A percentile compares a stretch with the other conserved stretches of the same genome.
Evolutionary conservation across 805 yeast species (phyloP).

Genomic region (Ogataea nitratoaversa): DNA sequence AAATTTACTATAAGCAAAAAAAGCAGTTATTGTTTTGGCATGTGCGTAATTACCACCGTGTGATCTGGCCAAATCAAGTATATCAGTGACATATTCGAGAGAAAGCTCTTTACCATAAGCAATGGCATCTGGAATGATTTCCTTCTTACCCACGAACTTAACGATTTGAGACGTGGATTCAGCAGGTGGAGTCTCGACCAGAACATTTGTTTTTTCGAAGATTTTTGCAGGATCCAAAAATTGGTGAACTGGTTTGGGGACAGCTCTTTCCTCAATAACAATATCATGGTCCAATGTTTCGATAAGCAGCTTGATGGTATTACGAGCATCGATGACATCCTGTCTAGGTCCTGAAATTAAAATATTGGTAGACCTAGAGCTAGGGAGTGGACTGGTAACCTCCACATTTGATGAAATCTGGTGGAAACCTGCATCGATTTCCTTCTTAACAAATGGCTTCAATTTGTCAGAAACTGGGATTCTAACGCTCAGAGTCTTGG

Average conservation of each 20-base stretch:
- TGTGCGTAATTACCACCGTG: conserved; percentile 78
- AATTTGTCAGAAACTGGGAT: conserved; percentile 40
- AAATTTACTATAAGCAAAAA: conserved; percentile 49
- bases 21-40: conserved; percentile 70
- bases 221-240: conserved; percentile 57
- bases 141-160: conserved; percentile 57
- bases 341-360: conserved; percentile 70
- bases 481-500: conserved; percentile 51
- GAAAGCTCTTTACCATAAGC: conserved; percentile 57
- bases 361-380: conserved; percentile 40
- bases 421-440: conserved; percentile 20
- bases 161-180: conserved; percentile 43
- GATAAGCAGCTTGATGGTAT: conserved; percentile 42
- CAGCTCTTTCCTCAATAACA: conserved; percentile 50
- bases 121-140: conserved; percentile 57
- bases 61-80: conserved; percentile 81
- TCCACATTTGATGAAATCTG: conserved; percentile 26
- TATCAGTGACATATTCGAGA: conserved; percentile 54
- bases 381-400: conserved; percentile 22
- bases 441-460: conserved; percentile 42
- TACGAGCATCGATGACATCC: conserved; percentile 51
- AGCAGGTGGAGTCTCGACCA: conserved; percentile 50
- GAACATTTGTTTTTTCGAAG: conserved; percentile 50
- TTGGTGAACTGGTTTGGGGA: conserved; percentile 68
- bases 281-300: conserved; percentile 42